A percentile compares a stretch with the other conserved stretches of the same genome.
Conservation (phyloP, 2,329 filamentous ascomycete genomes). For the Fusarium xylarioides region DNA sequence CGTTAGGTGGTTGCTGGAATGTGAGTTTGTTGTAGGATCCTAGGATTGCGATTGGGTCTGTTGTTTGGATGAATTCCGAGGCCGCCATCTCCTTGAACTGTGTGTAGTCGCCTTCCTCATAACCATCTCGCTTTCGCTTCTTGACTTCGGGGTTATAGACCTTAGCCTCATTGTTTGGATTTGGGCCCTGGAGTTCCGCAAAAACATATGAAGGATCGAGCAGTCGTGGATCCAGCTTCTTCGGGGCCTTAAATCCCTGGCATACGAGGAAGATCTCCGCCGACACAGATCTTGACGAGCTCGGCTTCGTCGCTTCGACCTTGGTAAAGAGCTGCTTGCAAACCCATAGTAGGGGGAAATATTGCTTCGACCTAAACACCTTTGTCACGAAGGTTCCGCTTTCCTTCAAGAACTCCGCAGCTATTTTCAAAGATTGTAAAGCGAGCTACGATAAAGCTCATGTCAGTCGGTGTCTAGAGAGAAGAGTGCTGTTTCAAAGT, state of each 20-base stretch:
- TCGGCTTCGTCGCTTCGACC: too few relatives aligned
- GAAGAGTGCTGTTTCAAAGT: too few relatives aligned
- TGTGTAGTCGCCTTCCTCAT: conserved; percentile 93
- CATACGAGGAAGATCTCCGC: too few relatives aligned
- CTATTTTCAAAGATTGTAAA: too few relatives aligned
- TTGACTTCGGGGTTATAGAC: conserved; percentile 98
- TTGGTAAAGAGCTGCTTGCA: too few relatives aligned
- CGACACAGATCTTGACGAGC: too few relatives aligned
- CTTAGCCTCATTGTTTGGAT: conserved; percentile 95
- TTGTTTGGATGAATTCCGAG: conserved; percentile 92
- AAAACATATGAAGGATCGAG: conserved; percentile 91
- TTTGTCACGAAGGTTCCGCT: too few relatives aligned
- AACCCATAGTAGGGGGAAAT: too few relatives aligned
- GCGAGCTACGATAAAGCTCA: too few relatives aligned
- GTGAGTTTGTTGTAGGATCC: conserved; percentile 85
- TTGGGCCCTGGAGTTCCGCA: conserved; percentile 84
- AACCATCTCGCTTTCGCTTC: conserved; percentile 97
- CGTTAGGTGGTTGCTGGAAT: conserved; percentile 81
- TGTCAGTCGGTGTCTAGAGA: too few relatives aligned
- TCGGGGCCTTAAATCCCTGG: background rate
- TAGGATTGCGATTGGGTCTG: conserved; percentile 91
- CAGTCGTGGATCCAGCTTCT: conserved; percentile 83
- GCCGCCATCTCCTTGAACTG: conserved; percentile 90
- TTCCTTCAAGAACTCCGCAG: too few relatives aligned
- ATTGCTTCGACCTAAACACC: too few relatives aligned